Base-by-base conservation (phyloP, 345 rosid species). In the Rubroshorea leprosula region DNA sequence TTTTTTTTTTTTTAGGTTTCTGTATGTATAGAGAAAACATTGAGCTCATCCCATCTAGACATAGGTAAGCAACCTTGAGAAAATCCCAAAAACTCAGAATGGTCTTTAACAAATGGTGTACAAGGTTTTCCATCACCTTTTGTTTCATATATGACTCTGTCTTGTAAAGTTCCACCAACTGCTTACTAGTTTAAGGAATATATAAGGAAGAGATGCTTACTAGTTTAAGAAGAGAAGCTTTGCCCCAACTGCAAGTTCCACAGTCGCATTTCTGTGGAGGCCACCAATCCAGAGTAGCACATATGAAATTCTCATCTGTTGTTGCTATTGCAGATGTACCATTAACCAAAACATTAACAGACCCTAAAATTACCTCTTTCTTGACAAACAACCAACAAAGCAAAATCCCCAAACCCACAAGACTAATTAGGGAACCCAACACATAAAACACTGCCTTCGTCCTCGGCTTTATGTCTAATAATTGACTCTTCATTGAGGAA, bases 271-370 rank as follows among this genome's bases (percentile, higher is more conserved):
- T 93, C 70, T 89, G 79, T 43, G 96, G 90, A 49, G 99, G 96
- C 99, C 97, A 93, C 99, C 99, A 93, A 69, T 93, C 99, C 63
- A 93, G 41, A 46, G 97, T 93, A 58, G 97, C 97, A 60, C 99
- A 89, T 50, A 93, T 70, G 70, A 83, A 93, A 75, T 87, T 89
- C 21, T 87, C 90, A 45, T 90, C 99, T 45, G 72, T 77, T 72
- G 27, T 80, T 58, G 79, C 99, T 64, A 85, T 81, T 76, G 80
- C 70, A 61, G 61, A 51, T 23, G 60, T 74, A 26, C 85, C 85
- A 57, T 82, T 72, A 51, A 90, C 64, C 18, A 59, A 73, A 51
- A 83, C 83, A 41, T 65, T n/a, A n/a, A n/a, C n/a, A n/a, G n/a
- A 76, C 39, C 87, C 89, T 61, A 38, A 70, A 21, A 15, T 54